Evolutionary conservation across 257 asterid species (phyloP), one percentile per base, ranked within the genome.

Genomic region (Marsdenia floribunda): DNA sequence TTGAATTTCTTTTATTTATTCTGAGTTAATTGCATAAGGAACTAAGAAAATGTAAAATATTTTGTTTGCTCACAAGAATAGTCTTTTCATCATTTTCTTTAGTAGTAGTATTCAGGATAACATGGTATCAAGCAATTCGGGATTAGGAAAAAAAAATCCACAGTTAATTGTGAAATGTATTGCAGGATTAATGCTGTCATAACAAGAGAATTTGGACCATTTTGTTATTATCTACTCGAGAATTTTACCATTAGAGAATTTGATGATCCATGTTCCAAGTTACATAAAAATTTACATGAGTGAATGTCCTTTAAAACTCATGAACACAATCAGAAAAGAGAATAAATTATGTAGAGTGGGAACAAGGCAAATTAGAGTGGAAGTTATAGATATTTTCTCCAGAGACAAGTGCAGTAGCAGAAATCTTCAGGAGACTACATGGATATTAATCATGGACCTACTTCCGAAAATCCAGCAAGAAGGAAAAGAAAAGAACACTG

Each of bases 401-500:
- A 61, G 35, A 18, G 1, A 64, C 22, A 50, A 65, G 26, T 64
- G 42, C 19, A 50, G 8, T 66, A 40, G 6, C 46, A 65, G 53
- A 52, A 24, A 66, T 12, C 44, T 40, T 65, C 19, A 26, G 24
- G 29, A 46, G 38, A 55, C 15, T 9, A 70, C 2, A 50, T 7
- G 7, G n/a, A 64, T 22, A 24, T 11, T 69, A 64, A 80, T 68
- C 44, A 57, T 18, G 44, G 44, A 70, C 44, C 64, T 79, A 81
- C 77, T 75, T 75, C 75, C 66, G 78, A 77, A 37, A 74, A 68
- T 76, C 72, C 33, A 73, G 64, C 14, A 42, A 80, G 68, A 52
- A 47, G 38, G 68, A 21, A 44, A 33, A 53, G 26, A 24, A 71
- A 54, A 33, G 42, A 26, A 46, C 50, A 66, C 98, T 86, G 90